Evolutionary conservation across 768 basidiomycete genomes (phyloP), one percentile per base, ranked within the genome.

Genomic region (Goffeauzyma gilvescens): DNA sequence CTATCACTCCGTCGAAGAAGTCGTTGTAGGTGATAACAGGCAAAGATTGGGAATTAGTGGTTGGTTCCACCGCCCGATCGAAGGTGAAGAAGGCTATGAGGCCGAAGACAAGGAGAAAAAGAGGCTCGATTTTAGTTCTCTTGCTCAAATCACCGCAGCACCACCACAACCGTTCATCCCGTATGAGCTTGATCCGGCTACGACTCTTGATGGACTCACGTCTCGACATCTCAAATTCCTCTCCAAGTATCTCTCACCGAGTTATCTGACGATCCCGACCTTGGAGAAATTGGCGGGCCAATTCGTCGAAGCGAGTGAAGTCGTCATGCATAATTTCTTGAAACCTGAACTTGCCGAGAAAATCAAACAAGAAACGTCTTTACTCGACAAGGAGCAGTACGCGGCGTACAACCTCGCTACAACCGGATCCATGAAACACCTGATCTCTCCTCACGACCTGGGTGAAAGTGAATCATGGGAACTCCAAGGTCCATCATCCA

Each of bases 1-100:
- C 55, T 95, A 95, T 66, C 90, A 96, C 63, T 82, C 86, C 0
- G 90, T 96, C 4, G 82, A 95, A 57, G 90, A 96, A 60, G 90
- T 95, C 24, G 75, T 90, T n/a, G 78, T 83, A 0, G 79, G 76
- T 0, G 79, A 81, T 32, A 79, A 78, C 0, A 65, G 75, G 32
- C 72, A 79, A 53, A 69, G 90, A 26, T 64, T 95, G 53, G 85
- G 81, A 50, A 81, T 95, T 54, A 86, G 81, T 53, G 90, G 90
- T 6, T 96, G 90, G 90, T 96, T 95, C 67, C 90, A 96, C 59
- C 76, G 78, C 18, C 79, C 85, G 0, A 76, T 90, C 55, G 76
- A 80, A 50, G 85, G 82, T 9, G 90, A 96, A 60, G 81, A 86
- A 28, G 87, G 83, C 0, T 85, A 83, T 55, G 69, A 73, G 35